Evolutionary conservation across 345 rosid genomes (phyloP).

Genomic region (Gossypium ekmanianum): DNA sequence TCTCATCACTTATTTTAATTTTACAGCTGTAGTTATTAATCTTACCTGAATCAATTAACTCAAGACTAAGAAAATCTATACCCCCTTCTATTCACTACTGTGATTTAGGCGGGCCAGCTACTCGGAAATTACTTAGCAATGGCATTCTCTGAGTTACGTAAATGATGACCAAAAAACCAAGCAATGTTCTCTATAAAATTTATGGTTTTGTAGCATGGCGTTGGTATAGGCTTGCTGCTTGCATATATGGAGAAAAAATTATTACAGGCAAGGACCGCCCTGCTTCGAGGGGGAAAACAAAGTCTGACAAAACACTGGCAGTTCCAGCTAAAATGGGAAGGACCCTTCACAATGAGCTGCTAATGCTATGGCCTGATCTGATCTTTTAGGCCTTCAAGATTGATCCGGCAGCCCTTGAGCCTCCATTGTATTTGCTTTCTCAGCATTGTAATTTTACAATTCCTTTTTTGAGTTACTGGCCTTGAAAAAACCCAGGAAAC

Average conservation of each 20-base stretch:
- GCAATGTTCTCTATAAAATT: not conserved
- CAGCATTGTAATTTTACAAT: not conserved
- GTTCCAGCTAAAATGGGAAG: slow-evolving; percentile 4
- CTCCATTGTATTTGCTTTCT: not conserved
- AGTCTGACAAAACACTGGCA: not conserved
- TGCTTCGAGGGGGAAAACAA: not conserved
- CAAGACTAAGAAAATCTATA: not conserved
- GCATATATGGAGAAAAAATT: not conserved
- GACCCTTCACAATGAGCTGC: not conserved
- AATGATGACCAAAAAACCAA: not conserved
- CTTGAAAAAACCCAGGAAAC: no score
- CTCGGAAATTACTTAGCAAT: not conserved
- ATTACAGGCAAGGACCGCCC: not conserved
- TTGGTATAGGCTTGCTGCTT: not conserved
- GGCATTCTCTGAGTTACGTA: not conserved
- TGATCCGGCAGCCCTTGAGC: not conserved
- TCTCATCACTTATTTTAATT: no score
- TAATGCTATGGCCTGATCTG: not conserved
- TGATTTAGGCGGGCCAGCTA: not conserved
- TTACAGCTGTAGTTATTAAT: no score
- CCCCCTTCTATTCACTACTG: not conserved
- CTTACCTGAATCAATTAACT: not conserved
- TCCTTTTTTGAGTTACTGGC: no score
- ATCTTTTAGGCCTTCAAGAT: not conserved
- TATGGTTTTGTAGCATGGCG: not conserved